Evolutionary conservation across 208 protist genomes (phyloP), one percentile per base, ranked within the genome.

Genomic region (Trypanosoma cruzi): DNA sequence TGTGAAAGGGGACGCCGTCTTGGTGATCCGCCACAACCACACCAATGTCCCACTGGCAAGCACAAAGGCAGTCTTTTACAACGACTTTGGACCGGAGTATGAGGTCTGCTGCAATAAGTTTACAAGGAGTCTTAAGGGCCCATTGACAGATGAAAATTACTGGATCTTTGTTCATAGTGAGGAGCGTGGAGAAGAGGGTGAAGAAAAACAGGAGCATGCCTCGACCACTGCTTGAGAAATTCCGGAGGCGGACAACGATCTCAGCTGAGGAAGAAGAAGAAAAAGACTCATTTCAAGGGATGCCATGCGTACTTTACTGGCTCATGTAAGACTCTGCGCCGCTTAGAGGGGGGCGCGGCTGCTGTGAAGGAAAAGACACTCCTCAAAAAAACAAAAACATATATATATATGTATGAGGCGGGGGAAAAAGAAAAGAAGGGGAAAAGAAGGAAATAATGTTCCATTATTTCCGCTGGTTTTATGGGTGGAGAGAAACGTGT

Each of bases 1-100:
- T 10, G 78, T 97, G 20, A 82, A 83, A 67, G 85, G 79, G 7
- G 80, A 88, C 24, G 86, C 82, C n/a, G 70, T 91, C 5, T 50
- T 92, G 14, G 61, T 94, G 34, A 76, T 97, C 26, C 81, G 82
- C 2, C 92, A 97, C 67, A 84, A 87, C 73, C 85, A 89, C 82
- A 96, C 92, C 16, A 86, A 81, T 52, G 58, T 77, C 1, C 87
- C 82, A 24, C 81, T 97, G 20, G 86, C 77, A 8, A 92, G 85
- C 61, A 46, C 64, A 8, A 84, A 90, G 68, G 48, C 65, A 24
- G 75, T 82, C n/a, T 84, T 89, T 48, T 81, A 80, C 62, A 97
- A 93, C 63, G 92, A 97, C 70, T 93, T 97, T 68, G 92, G 92
- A 1, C 54, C 73, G 11, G 84, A 97, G 79, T 88, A 79, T 31